Evolutionary conservation across 805 yeast genomes (phyloP).

Genomic region (Hanseniaspora taiwanica): DNA sequence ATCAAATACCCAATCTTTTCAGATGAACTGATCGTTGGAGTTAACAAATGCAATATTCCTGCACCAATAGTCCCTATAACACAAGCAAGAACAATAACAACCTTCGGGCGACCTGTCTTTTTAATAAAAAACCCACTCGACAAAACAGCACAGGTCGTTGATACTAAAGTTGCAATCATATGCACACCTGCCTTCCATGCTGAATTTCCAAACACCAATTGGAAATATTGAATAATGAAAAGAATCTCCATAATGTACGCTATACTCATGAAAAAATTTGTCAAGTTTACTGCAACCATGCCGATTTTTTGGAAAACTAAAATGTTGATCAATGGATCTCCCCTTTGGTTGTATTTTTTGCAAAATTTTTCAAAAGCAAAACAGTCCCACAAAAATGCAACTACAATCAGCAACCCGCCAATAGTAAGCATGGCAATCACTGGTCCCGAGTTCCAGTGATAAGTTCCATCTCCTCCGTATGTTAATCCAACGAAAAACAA

Average conservation of each 20-base stretch:
- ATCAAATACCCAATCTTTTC: slow-evolving; percentile 26
- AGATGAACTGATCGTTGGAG: slow-evolving; percentile 17
- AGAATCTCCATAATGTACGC: slow-evolving; percentile 1
- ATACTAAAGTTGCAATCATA: slow-evolving; percentile 12
- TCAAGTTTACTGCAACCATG: slow-evolving; percentile 3
- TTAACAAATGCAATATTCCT: slow-evolving; percentile 23
- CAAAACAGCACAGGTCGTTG: slow-evolving; percentile 7
- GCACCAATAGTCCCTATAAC: slow-evolving; percentile 22
- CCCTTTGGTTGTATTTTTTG: slow-evolving; percentile 1
- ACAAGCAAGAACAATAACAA: slow-evolving; percentile 23
- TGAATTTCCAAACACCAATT: slow-evolving; percentile 2
- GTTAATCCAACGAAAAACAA: slow-evolving; percentile 15
- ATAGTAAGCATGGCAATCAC: slow-evolving; percentile 29
- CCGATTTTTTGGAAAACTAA: slow-evolving; percentile 4
- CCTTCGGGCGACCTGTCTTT: slow-evolving; percentile 25
- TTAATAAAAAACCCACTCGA: slow-evolving; percentile 20
- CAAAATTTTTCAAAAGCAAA: slow-evolving; percentile 10
- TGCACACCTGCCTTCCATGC: slow-evolving; percentile 13
- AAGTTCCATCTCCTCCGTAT: slow-evolving; percentile 46
- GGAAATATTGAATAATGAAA: slow-evolving; percentile 5
- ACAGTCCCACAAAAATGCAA: slow-evolving; percentile 36
- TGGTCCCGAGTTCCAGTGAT: slow-evolving; percentile 37
- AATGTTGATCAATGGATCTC: slow-evolving; percentile 3
- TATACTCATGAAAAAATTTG: not conserved
- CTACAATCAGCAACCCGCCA: slow-evolving; percentile 29